Conservation (phyloP, 306 rosid species). For the Mimosa bimucronata region DNA sequence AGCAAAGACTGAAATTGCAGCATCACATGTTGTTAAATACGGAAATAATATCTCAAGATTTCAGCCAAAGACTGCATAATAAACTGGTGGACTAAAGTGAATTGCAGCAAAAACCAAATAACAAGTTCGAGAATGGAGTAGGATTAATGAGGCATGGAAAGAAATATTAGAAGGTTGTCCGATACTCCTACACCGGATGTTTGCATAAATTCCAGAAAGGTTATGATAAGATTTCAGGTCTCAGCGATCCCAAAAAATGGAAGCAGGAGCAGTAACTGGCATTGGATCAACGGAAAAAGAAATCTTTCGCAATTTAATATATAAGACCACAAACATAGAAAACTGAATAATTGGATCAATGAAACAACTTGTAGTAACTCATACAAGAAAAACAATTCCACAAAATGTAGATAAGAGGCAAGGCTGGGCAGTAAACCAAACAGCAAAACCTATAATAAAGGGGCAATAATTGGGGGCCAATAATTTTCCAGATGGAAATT, state of each 20-base stretch:
- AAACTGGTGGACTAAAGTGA: not conserved
- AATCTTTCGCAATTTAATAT: not conserved
- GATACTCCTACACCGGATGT: not conserved
- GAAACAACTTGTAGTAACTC: slow-evolving; percentile 11
- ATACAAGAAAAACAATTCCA: slow-evolving; percentile 15
- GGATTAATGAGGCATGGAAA: not conserved
- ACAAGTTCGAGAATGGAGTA: not conserved
- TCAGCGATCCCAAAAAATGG: not conserved
- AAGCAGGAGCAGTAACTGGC: not conserved
- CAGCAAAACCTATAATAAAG: slow-evolving; percentile 1
- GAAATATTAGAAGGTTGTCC: not conserved
- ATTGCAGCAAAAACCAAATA: not conserved
- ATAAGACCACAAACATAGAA: not conserved
- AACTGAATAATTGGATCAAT: not conserved
- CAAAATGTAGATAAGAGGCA: slow-evolving; percentile 22
- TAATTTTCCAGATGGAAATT: slow-evolving; percentile 16
- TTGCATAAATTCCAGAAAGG: not conserved
- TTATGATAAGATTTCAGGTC: not conserved
- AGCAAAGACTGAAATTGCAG: not conserved
- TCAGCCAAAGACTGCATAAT: not conserved
- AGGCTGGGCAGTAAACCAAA: slow-evolving; percentile 13
- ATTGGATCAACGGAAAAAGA: not conserved
- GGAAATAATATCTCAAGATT: not conserved
- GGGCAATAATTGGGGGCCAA: not conserved
- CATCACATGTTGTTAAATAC: not conserved